Percentiles rank a stretch among this genome's conserved stretches.
phyloP scores from a whole-genome alignment of 176 grass and related monocot species.

The Dendrocalamus sinicus region DNA sequence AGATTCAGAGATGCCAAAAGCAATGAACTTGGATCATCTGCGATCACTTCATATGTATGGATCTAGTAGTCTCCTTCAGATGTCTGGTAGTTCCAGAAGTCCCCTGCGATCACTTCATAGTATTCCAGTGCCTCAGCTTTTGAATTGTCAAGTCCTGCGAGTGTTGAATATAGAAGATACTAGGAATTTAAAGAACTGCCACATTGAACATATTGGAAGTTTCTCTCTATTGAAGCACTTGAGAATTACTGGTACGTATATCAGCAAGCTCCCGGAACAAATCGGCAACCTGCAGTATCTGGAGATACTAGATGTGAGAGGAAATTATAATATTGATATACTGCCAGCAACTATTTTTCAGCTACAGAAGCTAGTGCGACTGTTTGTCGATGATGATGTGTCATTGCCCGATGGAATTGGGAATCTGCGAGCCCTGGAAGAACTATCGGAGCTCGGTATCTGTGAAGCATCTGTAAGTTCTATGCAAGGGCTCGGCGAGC shows the following conservation, averaged over 20 bases:
- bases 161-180: neutral
- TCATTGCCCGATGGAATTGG: neutral
- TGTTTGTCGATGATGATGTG: rapidly evolving
- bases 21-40: neutral
- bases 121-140: neutral
- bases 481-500: neutral
- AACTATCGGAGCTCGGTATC: rapidly evolving
- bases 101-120: too few species aligned
- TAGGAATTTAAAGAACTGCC: neutral
- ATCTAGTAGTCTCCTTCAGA: too few species aligned
- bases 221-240: conserved; percentile 13
- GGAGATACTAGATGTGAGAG: neutral
- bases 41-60: conserved; percentile 28
- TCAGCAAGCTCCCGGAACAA: neutral
- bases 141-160: neutral
- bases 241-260: neutral
- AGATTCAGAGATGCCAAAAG: neutral
- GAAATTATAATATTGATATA: rapidly evolving
- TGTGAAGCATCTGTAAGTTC: neutral
- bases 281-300: conserved; percentile 15
- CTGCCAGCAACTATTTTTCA: neutral
- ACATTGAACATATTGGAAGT: neutral
- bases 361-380: neutral
- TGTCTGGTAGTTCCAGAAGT: too few species aligned
- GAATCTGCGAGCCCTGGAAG: conserved; percentile 9